Evolutionary conservation across 2,329 filamentous ascomycete genomes (phyloP), one percentile per base, ranked within the genome.

Genomic region (Beauveria australis): DNA sequence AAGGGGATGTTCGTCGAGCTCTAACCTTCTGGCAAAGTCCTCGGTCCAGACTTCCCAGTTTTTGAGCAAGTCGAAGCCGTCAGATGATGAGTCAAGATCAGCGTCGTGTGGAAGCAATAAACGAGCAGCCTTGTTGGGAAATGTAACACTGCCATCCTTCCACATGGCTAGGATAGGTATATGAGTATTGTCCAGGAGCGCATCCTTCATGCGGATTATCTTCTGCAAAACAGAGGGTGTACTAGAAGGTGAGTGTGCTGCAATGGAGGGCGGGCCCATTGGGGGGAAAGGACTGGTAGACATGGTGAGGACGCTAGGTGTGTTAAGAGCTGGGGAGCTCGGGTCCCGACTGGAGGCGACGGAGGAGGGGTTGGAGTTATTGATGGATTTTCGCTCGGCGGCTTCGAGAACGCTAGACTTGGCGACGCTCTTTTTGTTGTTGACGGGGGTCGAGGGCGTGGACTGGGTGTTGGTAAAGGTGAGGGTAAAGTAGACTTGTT

Each of bases 161-260:
- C 89, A 92, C 85, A 92, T 89, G 26, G 88, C 87, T 49, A 92
- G 76, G 24, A 91, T 87, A 0, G 89, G 89, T 69, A 90, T 85
- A 63, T 85, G 82, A 28, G 89, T 89, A 44, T 85, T 89, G 68
- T 91, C 88, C 7, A 93, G 75, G 22, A 92, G 78, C 1, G 89
- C 88, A 69, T 92, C 89, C 71, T 92, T 92, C 76, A 93, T 84
- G 55, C 86, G 78, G 8, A 83, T 84, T 59, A 89, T 83, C 69
- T 92, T 93, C 66, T 89, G 85, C 26, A 91, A 79, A 14, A 88
- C 77, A 0, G 88, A 88, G 0, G 87, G 85, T 2, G 83, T 78
- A 60, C 79, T 80, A 0, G 82, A 78, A n/a, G 79, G 71, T 5
- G 80, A 75, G 10, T 79, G 72, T 5, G 80, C 75, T 8, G 79